Evolutionary conservation across 2,329 filamentous ascomycete genomes (phyloP).

Genomic region (Epichloe uncinata): DNA sequence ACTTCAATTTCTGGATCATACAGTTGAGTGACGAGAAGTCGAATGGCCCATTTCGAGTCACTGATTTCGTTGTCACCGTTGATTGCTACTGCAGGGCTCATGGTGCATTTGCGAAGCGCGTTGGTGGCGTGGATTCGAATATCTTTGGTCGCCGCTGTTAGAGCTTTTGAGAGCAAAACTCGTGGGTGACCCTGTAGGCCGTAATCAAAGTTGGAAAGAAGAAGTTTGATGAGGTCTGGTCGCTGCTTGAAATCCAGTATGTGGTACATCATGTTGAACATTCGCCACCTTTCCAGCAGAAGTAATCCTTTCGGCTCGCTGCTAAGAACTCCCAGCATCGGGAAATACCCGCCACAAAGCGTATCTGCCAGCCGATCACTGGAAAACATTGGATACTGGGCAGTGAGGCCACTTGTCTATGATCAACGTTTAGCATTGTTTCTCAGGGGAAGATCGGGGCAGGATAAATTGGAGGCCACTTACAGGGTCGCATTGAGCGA

Average conservation of each 20-base stretch:
- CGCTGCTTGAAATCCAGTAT: constrained; percentile 85
- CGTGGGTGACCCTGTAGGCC: constrained; percentile 76
- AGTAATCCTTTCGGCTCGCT: constrained; percentile 69
- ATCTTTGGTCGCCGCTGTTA: constrained; percentile 82
- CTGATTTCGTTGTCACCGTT: constrained; percentile 29
- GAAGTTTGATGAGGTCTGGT: constrained; percentile 77
- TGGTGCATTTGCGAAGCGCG: constrained; percentile 75
- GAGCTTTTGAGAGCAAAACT: constrained; percentile 82
- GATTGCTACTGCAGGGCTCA: constrained; percentile 27
- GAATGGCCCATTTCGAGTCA: constrained; percentile 90
- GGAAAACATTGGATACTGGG: constrained; percentile 80
- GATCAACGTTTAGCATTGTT: constrained; percentile 7
- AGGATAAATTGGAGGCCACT: constrained; percentile 12
- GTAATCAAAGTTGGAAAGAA: constrained; percentile 89
- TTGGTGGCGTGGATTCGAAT: constrained; percentile 86
- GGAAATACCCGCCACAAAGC: constrained; percentile 84
- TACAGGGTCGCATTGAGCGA: constrained; percentile 88
- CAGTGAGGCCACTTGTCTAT: constrained; percentile 59
- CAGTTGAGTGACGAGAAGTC: constrained; percentile 90
- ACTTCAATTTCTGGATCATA: constrained; percentile 97
- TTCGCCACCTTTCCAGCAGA: constrained; percentile 90
- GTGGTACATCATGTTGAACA: constrained; percentile 99
- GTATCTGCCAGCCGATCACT: constrained; percentile 73
- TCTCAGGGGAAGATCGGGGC: background rate
- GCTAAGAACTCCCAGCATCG: constrained; percentile 78